Conservation (phyloP, 164 flowering plant species). For the Macadamia integrifolia region DNA sequence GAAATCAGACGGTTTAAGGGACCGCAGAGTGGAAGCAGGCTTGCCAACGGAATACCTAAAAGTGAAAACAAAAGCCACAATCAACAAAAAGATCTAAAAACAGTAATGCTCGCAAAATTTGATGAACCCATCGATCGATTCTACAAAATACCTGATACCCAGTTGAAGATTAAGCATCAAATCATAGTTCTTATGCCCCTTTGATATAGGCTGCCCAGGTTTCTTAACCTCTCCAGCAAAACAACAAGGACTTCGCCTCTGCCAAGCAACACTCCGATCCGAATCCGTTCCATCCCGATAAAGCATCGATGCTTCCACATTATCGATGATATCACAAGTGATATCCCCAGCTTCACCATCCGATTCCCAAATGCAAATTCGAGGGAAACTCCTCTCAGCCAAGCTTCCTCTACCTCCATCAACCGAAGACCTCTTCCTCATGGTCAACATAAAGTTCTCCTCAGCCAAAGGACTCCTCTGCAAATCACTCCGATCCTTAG, state of each 20-base stretch:
- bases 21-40: slow-evolving; percentile 38
- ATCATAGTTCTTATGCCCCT: slow-evolving; percentile 82
- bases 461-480: slow-evolving; percentile 5
- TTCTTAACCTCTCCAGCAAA: slow-evolving; percentile 59
- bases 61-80: background rate
- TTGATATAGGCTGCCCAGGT: slow-evolving; percentile 63
- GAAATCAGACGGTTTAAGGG: slow-evolving; percentile 47
- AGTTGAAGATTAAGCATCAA: slow-evolving; percentile 78
- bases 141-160: slow-evolving; percentile 60
- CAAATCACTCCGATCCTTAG: slow-evolving; percentile 2
- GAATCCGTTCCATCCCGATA: slow-evolving; percentile 40
- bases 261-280: slow-evolving; percentile 29
- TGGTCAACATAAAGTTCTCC: slow-evolving; percentile 10
- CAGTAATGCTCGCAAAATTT: background rate
- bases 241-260: slow-evolving; percentile 49
- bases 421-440: slow-evolving; percentile 55
- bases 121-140: background rate
- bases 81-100: background rate
- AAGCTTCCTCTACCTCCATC: slow-evolving; percentile 45
- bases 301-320: slow-evolving; percentile 66
- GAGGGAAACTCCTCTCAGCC: slow-evolving; percentile 48
- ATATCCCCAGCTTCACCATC: slow-evolving; percentile 90
- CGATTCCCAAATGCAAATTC: slow-evolving; percentile 86
- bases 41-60: slow-evolving; percentile 61
- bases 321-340: slow-evolving; percentile 81